Percentiles rank a stretch among this genome's conserved stretches.
Evolutionary conservation across 768 basidiomycete genomes (phyloP).

Genomic region (Multifurca ochricompacta): DNA sequence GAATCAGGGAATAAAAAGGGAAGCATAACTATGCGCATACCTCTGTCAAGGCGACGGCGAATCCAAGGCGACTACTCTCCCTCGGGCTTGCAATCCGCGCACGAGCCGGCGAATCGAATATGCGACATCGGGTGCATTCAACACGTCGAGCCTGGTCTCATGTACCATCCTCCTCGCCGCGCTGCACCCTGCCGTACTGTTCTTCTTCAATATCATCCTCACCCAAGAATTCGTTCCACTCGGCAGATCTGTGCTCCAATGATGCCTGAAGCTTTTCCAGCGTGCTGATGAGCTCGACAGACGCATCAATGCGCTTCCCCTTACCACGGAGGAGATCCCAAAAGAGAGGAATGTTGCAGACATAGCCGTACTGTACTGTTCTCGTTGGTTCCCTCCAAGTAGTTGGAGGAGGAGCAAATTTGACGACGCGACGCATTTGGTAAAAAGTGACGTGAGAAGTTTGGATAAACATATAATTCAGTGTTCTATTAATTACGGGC

Average conservation of each 20-base stretch:
- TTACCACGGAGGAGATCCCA: constrained; percentile 79
- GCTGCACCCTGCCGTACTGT: constrained; percentile 25
- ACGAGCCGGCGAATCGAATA: constrained; percentile 86
- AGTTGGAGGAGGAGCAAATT: too few species aligned
- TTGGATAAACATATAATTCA: too few species aligned
- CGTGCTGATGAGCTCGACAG: constrained; percentile 71
- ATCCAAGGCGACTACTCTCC: constrained; percentile 90
- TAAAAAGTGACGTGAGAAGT: too few species aligned
- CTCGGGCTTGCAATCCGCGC: constrained; percentile 80
- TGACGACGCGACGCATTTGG: background rate
- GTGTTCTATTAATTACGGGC: too few species aligned
- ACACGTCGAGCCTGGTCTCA: constrained; percentile 46
- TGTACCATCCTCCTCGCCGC: constrained; percentile 35
- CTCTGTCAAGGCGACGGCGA: constrained; percentile 93
- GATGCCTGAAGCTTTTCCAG: constrained; percentile 80
- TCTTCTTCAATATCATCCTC: constrained; percentile 13
- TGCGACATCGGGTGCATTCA: constrained; percentile 86
- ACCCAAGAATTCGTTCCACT: constrained; percentile 29
- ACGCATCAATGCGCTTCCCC: constrained; percentile 76
- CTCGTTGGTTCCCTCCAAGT: too few species aligned
- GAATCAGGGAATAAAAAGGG: constrained; percentile 8
- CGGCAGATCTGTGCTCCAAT: constrained; percentile 39
- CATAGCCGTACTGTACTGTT: constrained; percentile 34
- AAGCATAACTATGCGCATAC: constrained; percentile 36
- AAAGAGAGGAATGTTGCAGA: constrained; percentile 87